Evolutionary conservation across 2,329 filamentous ascomycete species (phyloP).

Genomic region (Sphaerostilbella broomeana): DNA sequence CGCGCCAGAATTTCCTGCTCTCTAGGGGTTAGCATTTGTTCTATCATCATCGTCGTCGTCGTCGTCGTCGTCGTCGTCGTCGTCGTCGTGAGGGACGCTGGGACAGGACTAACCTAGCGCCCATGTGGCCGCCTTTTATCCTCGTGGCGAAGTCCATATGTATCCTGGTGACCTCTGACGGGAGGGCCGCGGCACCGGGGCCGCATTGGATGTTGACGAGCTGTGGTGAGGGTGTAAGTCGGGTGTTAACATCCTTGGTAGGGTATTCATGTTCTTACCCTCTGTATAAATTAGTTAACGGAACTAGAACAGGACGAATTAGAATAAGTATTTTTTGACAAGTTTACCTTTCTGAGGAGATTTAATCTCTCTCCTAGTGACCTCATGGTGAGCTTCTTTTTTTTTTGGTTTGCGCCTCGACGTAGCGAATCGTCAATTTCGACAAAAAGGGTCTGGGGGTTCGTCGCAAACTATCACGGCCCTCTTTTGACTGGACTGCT

Average conservation of each 20-base stretch:
- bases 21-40: conserved; percentile 16
- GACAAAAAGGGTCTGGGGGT: conserved; percentile 1
- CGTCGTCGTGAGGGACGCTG: not conserved
- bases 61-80: too few relatives aligned
- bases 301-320: conserved; percentile 15
- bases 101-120: conserved; percentile 54
- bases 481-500: not conserved
- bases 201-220: conserved; percentile 71
- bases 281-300: conserved; percentile 25
- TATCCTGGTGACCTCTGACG: conserved; percentile 67
- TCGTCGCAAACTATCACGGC: conserved; percentile 5
- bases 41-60: too few relatives aligned
- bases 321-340: not conserved
- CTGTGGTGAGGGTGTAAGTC: conserved; percentile 38
- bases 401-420: conserved; percentile 10
- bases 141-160: conserved; percentile 63
- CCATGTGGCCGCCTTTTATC: conserved; percentile 61
- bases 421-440: conserved; percentile 8
- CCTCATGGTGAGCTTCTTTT: conserved; percentile 27
- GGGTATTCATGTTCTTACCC: conserved; percentile 29
- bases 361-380: conserved; percentile 63
- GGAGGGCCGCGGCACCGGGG: conserved; percentile 75
- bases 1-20: conserved; percentile 78
- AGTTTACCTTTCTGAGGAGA: conserved; percentile 62
- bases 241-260: conserved; percentile 13